Conservation (phyloP, 1,284 basidiomycete species). For the Jaminaea rosea region DNA sequence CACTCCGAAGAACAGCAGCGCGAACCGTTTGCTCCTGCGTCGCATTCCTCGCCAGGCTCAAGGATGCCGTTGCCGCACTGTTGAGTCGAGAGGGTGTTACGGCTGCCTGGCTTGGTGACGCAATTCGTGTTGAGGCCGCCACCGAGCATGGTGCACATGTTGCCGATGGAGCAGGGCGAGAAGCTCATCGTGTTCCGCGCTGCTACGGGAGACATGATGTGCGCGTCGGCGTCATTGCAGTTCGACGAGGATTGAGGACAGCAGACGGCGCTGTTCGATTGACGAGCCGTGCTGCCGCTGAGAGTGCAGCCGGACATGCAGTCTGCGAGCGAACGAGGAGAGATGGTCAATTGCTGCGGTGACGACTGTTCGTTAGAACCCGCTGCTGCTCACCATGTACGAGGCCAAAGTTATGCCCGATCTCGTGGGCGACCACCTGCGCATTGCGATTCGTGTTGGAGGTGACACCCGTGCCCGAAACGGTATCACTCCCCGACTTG, state of each 20-base stretch:
- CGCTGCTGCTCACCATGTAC: too few species aligned
- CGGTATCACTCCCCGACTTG: constrained; percentile 52
- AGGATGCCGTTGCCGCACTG: constrained; percentile 50
- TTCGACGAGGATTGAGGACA: constrained; percentile 60
- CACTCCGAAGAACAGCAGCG: constrained; percentile 69
- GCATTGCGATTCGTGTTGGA: constrained; percentile 57
- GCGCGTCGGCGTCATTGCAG: constrained; percentile 57
- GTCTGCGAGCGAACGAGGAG: too few species aligned
- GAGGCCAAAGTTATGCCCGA: constrained; percentile 80
- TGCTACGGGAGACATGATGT: constrained; percentile 10
- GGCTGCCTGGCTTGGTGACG: constrained; percentile 22
- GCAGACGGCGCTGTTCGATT: constrained; percentile 51
- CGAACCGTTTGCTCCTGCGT: constrained; percentile 64
- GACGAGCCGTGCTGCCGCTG: constrained; percentile 36
- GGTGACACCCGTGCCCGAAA: constrained; percentile 76
- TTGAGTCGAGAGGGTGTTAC: constrained; percentile 29
- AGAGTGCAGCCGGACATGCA: constrained; percentile 57
- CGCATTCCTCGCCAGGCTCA: constrained; percentile 69
- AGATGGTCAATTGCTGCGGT: too few species aligned
- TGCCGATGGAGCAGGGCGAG: constrained; percentile 64
- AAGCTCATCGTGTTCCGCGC: constrained; percentile 1
- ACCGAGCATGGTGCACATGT: constrained; percentile 58
- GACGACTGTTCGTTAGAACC: too few species aligned
- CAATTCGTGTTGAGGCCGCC: constrained; percentile 47
- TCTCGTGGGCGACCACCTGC: constrained; percentile 80